phyloP scores from a whole-genome alignment of 495 filamentous ascomycete species.

The Parmelia sp. region DNA sequence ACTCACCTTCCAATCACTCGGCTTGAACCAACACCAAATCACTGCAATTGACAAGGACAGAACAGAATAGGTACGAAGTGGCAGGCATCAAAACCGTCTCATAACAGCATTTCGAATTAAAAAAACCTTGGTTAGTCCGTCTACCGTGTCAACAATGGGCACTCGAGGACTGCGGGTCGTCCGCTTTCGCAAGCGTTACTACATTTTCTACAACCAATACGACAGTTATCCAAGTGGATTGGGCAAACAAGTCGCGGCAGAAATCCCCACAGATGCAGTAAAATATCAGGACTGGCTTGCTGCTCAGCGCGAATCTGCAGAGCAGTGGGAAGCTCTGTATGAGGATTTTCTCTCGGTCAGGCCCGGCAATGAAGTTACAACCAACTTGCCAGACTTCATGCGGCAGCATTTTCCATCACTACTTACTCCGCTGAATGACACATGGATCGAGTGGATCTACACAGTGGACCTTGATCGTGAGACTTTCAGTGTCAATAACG shows the following conservation, averaged over 20 bases:
- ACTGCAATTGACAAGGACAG: too few relatives aligned
- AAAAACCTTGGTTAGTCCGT: too few relatives aligned
- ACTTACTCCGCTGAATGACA: constrained; percentile 3
- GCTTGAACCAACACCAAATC: too few relatives aligned
- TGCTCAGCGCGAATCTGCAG: constrained; percentile 6
- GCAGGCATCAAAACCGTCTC: too few relatives aligned
- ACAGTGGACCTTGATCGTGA: constrained; percentile 26
- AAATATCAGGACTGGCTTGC: constrained; percentile 24
- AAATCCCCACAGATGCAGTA: constrained; percentile 27
- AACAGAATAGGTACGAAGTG: too few relatives aligned
- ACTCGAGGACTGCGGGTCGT: constrained; percentile 29
- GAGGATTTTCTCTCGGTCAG: constrained; percentile 7
- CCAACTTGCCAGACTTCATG: neutral
- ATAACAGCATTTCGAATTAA: too few relatives aligned
- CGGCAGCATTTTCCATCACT: neutral
- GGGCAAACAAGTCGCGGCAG: constrained; percentile 23
- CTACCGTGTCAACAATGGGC: constrained; percentile 16
- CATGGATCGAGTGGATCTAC: constrained; percentile 7
- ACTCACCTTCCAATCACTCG: too few relatives aligned
- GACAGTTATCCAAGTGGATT: constrained; percentile 33
- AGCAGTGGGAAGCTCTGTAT: constrained; percentile 1
- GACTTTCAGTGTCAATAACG: constrained; percentile 22
- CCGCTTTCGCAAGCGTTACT: constrained; percentile 31
- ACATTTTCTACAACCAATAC: constrained; percentile 31
- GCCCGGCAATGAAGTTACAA: neutral